phyloP scores from a whole-genome alignment of 2,329 filamentous ascomycete species.

The Zymoseptoria tritici region DNA sequence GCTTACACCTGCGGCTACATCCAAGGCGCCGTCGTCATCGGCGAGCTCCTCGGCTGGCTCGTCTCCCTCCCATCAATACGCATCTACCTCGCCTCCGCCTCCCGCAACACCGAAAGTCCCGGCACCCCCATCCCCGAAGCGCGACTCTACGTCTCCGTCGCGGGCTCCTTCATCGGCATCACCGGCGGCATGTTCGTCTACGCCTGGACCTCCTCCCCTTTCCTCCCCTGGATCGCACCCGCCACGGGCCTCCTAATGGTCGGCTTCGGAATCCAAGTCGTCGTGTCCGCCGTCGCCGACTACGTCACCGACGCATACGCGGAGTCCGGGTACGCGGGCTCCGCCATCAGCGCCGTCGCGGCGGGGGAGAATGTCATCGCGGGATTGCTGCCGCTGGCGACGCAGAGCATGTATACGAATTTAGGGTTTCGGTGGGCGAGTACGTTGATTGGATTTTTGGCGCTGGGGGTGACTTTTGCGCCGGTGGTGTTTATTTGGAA shows the following conservation, averaged over 20 bases:
- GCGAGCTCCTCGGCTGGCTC: slow-evolving; percentile 38
- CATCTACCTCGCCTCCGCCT: slow-evolving; percentile 37
- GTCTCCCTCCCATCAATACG: slow-evolving; percentile 27
- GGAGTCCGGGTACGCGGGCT: slow-evolving; percentile 40
- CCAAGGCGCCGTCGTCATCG: slow-evolving; percentile 40
- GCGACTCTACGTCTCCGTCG: slow-evolving; percentile 38
- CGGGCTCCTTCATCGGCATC: slow-evolving; percentile 40
- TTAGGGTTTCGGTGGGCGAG: slow-evolving; percentile 46
- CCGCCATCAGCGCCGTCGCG: slow-evolving; percentile 42
- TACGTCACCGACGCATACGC: slow-evolving; percentile 47
- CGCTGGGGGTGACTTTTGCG: slow-evolving; percentile 37
- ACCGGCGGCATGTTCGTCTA: slow-evolving; percentile 46
- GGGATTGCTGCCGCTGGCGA: slow-evolving; percentile 42
- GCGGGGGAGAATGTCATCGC: slow-evolving; percentile 45
- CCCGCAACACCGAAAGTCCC: slow-evolving; percentile 31
- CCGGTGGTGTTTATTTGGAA: slow-evolving; percentile 38
- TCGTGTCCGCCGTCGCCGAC: slow-evolving; percentile 40
- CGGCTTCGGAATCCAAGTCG: slow-evolving; percentile 43
- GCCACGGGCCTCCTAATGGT: slow-evolving; percentile 42
- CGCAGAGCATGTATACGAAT: slow-evolving; percentile 41
- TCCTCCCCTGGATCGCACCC: slow-evolving; percentile 42
- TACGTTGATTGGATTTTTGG: slow-evolving; percentile 39
- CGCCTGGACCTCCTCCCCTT: slow-evolving; percentile 41
- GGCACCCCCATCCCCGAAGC: slow-evolving; percentile 38
- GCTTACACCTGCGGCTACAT: slow-evolving; percentile 40